Conservation (phyloP, 768 basidiomycete genomes). For the Leccinum variicolor region DNA sequence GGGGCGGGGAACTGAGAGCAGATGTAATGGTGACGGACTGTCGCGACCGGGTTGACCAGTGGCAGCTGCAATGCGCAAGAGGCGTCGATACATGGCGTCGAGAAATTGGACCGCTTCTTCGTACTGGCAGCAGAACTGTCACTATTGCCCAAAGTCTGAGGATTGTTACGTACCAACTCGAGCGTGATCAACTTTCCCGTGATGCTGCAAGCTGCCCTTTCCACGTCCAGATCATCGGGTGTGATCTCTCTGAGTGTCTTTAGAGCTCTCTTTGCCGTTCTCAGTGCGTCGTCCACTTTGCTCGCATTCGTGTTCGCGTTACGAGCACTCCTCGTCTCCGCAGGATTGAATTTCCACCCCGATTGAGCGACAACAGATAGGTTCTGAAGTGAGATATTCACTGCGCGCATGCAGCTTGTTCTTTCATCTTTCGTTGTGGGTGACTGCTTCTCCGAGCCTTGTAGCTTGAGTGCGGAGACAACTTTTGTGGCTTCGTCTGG, state of each 20-base stretch:
- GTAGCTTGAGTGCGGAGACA: slow-evolving; percentile 22
- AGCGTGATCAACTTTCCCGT: slow-evolving; percentile 63
- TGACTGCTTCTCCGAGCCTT: slow-evolving; percentile 27
- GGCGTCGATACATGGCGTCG: slow-evolving; percentile 41
- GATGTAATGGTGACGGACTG: slow-evolving; percentile 15
- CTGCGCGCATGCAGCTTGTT: slow-evolving; percentile 53
- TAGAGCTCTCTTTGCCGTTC: slow-evolving; percentile 44
- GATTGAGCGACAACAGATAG: slow-evolving; percentile 51
- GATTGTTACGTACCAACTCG: slow-evolving; percentile 57
- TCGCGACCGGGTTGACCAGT: background rate
- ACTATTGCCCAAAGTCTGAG: background rate
- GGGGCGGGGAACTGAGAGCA: slow-evolving; percentile 45
- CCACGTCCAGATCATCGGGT: slow-evolving; percentile 57
- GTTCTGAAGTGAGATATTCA: slow-evolving; percentile 60
- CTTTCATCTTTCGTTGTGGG: slow-evolving; percentile 35
- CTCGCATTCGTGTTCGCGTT: slow-evolving; percentile 26
- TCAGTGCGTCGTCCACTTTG: slow-evolving; percentile 32
- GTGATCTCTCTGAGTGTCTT: slow-evolving; percentile 41
- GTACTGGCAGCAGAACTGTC: slow-evolving; percentile 38
- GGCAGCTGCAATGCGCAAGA: slow-evolving; percentile 24
- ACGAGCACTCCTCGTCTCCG: slow-evolving; percentile 24
- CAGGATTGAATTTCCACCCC: slow-evolving; percentile 51
- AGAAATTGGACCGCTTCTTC: slow-evolving; percentile 47
- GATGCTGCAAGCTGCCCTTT: slow-evolving; percentile 68
- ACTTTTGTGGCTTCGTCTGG: slow-evolving; percentile 15